Percentiles rank a stretch among this genome's conserved stretches.
These are phyloP conservation scores for Ceratobasidium sp. DNA, from an alignment of 1,284 basidiomycete genomes.

Conservation along the genomic window DNA sequence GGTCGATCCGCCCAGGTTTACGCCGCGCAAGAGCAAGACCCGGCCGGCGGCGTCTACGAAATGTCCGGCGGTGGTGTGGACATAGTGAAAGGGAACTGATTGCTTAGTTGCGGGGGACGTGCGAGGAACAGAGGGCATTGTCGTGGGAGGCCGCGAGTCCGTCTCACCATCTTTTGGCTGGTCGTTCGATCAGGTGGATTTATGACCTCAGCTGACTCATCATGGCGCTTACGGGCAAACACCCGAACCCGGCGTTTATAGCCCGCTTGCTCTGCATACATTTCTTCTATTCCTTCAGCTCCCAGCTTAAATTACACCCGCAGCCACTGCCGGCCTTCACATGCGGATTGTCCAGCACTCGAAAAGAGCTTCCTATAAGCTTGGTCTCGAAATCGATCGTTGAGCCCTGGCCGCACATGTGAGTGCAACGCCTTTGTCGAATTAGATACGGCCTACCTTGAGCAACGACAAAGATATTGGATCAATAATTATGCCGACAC, in stretches of 20 bases:
- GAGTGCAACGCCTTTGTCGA: background rate
- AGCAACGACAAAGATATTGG: slow-evolving; percentile 82
- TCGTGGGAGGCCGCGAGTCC: slow-evolving; percentile 19
- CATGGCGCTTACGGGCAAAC: background rate
- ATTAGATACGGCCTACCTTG: slow-evolving; percentile 58
- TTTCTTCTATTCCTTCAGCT: slow-evolving; percentile 70
- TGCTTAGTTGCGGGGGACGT: slow-evolving; percentile 75
- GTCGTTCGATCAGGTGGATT: slow-evolving; percentile 34
- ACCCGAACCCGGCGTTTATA: background rate
- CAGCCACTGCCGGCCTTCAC: slow-evolving; percentile 87
- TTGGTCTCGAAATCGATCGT: slow-evolving; percentile 92
- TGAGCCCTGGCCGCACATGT: slow-evolving; percentile 64
- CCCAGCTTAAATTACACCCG: slow-evolving; percentile 93
- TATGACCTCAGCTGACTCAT: slow-evolving; percentile 41
- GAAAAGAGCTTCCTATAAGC: slow-evolving; percentile 89
- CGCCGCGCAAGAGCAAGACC: slow-evolving; percentile 87
- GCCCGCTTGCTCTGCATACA: background rate
- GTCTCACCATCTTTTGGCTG: background rate
- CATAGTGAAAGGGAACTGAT: slow-evolving; percentile 70
- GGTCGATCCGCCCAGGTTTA: slow-evolving; percentile 86
- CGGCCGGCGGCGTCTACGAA: slow-evolving; percentile 90
- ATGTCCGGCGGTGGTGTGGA: slow-evolving; percentile 69
- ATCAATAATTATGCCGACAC: slow-evolving; percentile 73
- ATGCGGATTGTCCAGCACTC: slow-evolving; percentile 83
- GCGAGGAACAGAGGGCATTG: slow-evolving; percentile 71